Evolutionary conservation across 1,284 basidiomycete genomes (phyloP).

Genomic region (Heliocybe sulcata): DNA sequence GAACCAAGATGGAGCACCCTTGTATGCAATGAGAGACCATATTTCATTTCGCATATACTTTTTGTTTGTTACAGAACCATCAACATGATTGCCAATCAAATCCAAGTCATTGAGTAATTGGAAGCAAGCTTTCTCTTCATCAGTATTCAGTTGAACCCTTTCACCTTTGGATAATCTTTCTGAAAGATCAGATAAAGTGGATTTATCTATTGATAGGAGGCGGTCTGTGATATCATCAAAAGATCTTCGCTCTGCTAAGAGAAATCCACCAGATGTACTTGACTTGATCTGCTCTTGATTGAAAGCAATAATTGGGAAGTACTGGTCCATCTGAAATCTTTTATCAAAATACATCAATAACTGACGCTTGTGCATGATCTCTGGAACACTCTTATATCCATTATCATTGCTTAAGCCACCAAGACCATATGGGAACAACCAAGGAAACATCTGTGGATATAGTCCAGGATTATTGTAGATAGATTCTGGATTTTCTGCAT

Average conservation of each 20-base stretch:
- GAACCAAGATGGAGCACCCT: conserved; percentile 27
- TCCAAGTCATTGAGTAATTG: conserved; percentile 25
- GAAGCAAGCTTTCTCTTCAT: conserved; percentile 27
- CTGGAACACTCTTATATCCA: conserved; percentile 4
- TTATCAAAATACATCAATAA: conserved; percentile 31
- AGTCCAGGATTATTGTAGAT: no score
- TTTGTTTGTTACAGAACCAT: conserved; percentile 22
- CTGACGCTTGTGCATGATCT: conserved; percentile 13
- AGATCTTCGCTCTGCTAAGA: conserved; percentile 18
- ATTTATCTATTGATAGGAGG: conserved; percentile 16
- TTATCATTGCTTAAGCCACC: conserved; percentile 14
- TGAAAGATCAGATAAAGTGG: conserved; percentile 16
- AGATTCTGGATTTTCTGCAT: conserved; percentile 8
- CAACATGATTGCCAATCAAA: conserved; percentile 21
- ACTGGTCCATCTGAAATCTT: conserved; percentile 26
- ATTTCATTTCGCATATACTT: conserved; percentile 30
- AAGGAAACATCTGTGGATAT: no score
- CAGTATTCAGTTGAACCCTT: conserved; percentile 16
- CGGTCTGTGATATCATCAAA: conserved; percentile 19
- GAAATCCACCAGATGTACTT: conserved; percentile 19
- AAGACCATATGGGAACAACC: conserved; percentile 20
- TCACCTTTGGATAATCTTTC: conserved; percentile 13
- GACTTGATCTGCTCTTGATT: no score
- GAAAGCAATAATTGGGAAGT: conserved; percentile 29
- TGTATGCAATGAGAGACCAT: conserved; percentile 23